Base-by-base conservation (phyloP, 768 basidiomycete genomes). In the Clitopilus hobsonii region DNA sequence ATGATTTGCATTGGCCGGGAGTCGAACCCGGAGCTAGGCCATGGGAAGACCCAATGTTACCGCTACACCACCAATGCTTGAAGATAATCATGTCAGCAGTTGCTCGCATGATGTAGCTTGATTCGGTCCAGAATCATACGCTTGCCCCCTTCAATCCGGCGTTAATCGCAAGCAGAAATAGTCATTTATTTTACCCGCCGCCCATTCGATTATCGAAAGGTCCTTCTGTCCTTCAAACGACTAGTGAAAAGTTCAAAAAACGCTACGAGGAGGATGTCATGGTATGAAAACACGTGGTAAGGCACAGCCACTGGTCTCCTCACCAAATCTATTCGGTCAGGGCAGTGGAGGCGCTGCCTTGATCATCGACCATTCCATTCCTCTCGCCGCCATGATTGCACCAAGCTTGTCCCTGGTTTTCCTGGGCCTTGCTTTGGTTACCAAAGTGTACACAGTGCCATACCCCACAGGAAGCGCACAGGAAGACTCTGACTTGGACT, bases 21-120 rank as follows among this genome's bases (percentile, higher is more conserved):
- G 72, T 78, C 76, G 76, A 78, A 78, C 76, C 75, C 76, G 75
- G 74, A 68, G 74, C 76, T 74, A 76, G 73, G 75, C 76, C 76
- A 67, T 88, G 86, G 86, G 86, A 88, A 88, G 85, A 86, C 84
- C 83, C 84, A 85, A 88, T 87, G 86, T 88, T 87, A 87, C 86
- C 86, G 80, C 72, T 88, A 87, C 85, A 86, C 85, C 83, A 87
- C 71, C 73, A 74, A 74, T 73, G 72, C 73, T 24, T 60, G 22
- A 45, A 45, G 41, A 45, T 32, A 32, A n/a, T n/a, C n/a, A n/a
- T n/a, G n/a, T n/a, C n/a, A n/a, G n/a, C n/a, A n/a, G n/a, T n/a
- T n/a, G n/a, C n/a, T n/a, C n/a, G n/a, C n/a, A n/a, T n/a, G n/a
- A n/a, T n/a, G n/a, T n/a, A n/a, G n/a, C n/a, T n/a, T n/a, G n/a